phyloP scores from a whole-genome alignment of 1,139 yeast species.

The Candida sanyaensis region DNA sequence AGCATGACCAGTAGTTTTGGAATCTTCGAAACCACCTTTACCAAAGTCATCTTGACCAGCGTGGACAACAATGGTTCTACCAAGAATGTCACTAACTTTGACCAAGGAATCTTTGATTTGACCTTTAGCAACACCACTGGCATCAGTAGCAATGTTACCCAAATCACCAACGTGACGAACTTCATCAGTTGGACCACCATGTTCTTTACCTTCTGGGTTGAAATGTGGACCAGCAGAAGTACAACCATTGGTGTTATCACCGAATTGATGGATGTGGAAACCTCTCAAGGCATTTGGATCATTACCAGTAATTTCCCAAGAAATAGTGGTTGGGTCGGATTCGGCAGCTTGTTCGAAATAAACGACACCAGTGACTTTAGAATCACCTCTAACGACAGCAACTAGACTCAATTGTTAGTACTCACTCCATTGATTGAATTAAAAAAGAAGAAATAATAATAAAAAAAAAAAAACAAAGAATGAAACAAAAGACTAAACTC shows the following conservation, averaged over 20 bases:
- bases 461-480: too few species aligned
- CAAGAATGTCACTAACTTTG: slow-evolving; percentile 83
- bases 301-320: slow-evolving; percentile 89
- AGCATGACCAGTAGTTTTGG: slow-evolving; percentile 96
- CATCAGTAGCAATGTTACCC: slow-evolving; percentile 90
- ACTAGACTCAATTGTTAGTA: slow-evolving; percentile 42
- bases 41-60: slow-evolving; percentile 96
- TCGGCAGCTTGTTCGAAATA: slow-evolving; percentile 81
- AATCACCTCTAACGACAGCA: slow-evolving; percentile 95
- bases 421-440: background rate
- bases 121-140: slow-evolving; percentile 87
- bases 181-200: slow-evolving; percentile 93
- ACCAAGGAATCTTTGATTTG: slow-evolving; percentile 73
- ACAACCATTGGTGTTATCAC: slow-evolving; percentile 99
- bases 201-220: slow-evolving; percentile 89
- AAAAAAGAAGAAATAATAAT: too few species aligned
- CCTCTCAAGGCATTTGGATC: slow-evolving; percentile 88
- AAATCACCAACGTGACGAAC: slow-evolving; percentile 96
- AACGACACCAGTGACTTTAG: slow-evolving; percentile 84
- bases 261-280: slow-evolving; percentile 97
- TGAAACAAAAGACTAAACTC: background rate
- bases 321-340: slow-evolving; percentile 76
- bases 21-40: slow-evolving; percentile 92
- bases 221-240: slow-evolving; percentile 99
- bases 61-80: slow-evolving; percentile 96